Base-by-base conservation (phyloP, 305 asterid species). In the Rubia peregrina region DNA sequence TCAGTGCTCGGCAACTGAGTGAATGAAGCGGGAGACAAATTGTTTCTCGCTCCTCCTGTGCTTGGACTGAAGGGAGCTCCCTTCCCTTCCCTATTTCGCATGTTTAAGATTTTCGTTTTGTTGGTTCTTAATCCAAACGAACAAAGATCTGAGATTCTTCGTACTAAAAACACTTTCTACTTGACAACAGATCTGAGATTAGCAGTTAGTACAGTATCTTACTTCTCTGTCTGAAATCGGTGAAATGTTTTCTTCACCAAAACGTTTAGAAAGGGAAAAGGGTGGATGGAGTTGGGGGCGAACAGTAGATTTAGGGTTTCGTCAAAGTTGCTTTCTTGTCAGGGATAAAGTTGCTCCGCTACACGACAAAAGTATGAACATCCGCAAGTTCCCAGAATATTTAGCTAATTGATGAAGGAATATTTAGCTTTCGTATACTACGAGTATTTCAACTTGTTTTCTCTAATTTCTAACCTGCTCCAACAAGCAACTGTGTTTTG, bases 41-140 rank as follows among this genome's bases (percentile, higher is more conserved):
- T 86, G 93, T 57, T 76, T 82, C 90, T 71, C 81, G 79, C 75
- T 78, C 84, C 83, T 90, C 80, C 89, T 84, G 84, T 85, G 75
- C 89, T 92, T 92, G 98, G 97, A 92, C 98, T 92, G 98, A 92
- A 92, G 98, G 98, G 98, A 92, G 98, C 98, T 92, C 98, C 97
- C 97, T 91, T 64, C 46, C 21, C 60, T 59, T 55, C 16, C 36
- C 17, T 51, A 51, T 51, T 17, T 51, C 17, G 55, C 24, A 51
- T 51, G 59, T 51, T 51, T 7, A 48, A 12, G 55, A 48, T 42
- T 42, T 42, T 42, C 11, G 38, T 33, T 33, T 33, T 33, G 38
- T 33, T 33, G 30, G 30, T 26, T 26, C 2, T 26, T 26, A 26
- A 26, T 26, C 30, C 30, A 26, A 26, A 26, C 30, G 30, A 26